Evolutionary conservation across 768 basidiomycete genomes (phyloP).

Genomic region (Termitomyces sp.): DNA sequence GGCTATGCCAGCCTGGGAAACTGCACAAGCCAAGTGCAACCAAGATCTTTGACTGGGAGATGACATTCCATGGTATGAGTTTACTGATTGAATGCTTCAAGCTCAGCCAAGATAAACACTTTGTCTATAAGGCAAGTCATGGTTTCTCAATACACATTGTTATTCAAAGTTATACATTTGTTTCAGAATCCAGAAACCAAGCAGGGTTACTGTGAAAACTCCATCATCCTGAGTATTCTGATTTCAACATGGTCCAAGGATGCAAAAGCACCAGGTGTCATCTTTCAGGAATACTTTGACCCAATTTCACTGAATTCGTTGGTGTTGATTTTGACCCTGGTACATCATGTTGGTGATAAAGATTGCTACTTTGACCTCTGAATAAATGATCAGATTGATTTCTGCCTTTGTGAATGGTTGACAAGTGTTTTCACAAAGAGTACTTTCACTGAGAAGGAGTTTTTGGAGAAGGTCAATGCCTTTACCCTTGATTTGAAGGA

Average conservation of each 20-base stretch:
- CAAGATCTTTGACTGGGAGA: background rate
- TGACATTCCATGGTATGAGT: background rate
- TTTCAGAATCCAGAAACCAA: background rate
- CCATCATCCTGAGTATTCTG: too few relatives aligned
- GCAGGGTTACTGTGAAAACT: background rate
- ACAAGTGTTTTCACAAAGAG: background rate
- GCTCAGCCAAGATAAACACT: background rate
- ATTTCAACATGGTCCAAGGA: background rate
- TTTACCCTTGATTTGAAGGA: background rate
- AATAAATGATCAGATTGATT: background rate
- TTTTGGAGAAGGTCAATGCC: background rate
- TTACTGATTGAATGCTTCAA: too few relatives aligned
- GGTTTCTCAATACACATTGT: background rate
- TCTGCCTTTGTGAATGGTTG: constrained; percentile 1
- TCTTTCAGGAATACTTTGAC: background rate
- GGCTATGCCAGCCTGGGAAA: background rate
- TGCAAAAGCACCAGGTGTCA: background rate
- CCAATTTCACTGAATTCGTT: background rate
- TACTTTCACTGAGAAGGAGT: background rate
- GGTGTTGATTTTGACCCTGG: background rate
- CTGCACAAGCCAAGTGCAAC: background rate
- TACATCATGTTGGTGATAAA: background rate
- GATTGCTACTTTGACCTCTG: background rate
- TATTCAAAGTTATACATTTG: background rate
- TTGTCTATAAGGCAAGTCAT: background rate